Evolutionary conservation across 1,284 basidiomycete species (phyloP).

Genomic region (Meripilus lineatus): DNA sequence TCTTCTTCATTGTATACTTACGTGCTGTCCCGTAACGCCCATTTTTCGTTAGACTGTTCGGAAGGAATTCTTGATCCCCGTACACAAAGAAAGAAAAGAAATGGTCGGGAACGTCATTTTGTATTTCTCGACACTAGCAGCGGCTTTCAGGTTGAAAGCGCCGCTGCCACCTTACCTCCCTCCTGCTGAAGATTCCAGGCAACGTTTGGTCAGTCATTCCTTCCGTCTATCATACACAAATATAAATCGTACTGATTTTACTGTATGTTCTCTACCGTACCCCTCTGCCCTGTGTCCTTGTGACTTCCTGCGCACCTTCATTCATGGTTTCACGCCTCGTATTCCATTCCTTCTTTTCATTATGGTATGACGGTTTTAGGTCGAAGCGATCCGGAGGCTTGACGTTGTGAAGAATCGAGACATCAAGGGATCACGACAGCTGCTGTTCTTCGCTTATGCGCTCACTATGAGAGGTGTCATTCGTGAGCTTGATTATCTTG

Average conservation of each 20-base stretch:
- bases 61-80: conserved; percentile 84
- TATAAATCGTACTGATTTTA: not conserved
- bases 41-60: conserved; percentile 55
- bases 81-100: conserved; percentile 81
- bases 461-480: conserved; percentile 92
- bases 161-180: conserved; percentile 95
- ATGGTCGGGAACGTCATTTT: conserved; percentile 94
- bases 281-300: too few species aligned
- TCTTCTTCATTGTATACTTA: conserved; percentile 3
- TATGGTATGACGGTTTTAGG: too few species aligned
- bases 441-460: conserved; percentile 93
- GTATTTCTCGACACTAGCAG: conserved; percentile 84
- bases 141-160: conserved; percentile 84
- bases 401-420: conserved; percentile 80
- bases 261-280: too few species aligned
- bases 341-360: too few species aligned
- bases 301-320: too few species aligned
- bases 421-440: conserved; percentile 71
- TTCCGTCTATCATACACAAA: not conserved
- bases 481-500: conserved; percentile 77
- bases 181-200: conserved; percentile 80
- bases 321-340: too few species aligned
- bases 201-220: conserved; percentile 61
- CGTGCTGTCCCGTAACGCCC: not conserved
- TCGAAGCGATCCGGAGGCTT: conserved; percentile 76